A percentile compares a stretch with the other conserved stretches of the same genome.
phyloP scores from a whole-genome alignment of 176 grass and related monocot species.

The barley (Hordeum vulgare) region DNA sequence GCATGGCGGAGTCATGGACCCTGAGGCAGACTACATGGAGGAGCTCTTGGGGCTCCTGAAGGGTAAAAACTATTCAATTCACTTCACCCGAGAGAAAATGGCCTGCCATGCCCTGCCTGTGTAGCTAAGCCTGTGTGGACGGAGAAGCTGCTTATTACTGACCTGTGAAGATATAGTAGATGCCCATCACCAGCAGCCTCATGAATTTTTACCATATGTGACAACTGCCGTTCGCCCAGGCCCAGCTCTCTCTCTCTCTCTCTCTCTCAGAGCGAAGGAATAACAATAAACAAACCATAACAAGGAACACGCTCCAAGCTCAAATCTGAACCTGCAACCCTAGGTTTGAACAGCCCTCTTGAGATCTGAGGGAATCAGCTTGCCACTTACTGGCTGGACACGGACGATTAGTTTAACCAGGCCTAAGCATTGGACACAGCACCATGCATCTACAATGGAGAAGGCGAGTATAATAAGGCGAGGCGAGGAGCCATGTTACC shows the following conservation, averaged over 20 bases:
- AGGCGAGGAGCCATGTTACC: constrained; percentile 37
- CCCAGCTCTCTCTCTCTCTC: no score
- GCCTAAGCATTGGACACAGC: constrained; percentile 37
- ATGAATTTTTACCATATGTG: constrained; percentile 19
- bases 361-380: constrained; percentile 40
- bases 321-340: constrained; percentile 18
- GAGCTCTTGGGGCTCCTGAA: not conserved
- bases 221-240: not conserved
- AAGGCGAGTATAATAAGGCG: constrained; percentile 27
- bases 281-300: constrained; percentile 10
- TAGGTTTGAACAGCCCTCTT: constrained; percentile 19
- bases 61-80: not conserved
- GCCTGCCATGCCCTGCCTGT: no score
- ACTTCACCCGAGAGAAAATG: not conserved
- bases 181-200: not conserved
- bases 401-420: constrained; percentile 29
- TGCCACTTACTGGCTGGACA: constrained; percentile 30
- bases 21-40: not conserved
- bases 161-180: not conserved
- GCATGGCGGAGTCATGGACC: not conserved
- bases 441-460: constrained; percentile 39
- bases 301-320: constrained; percentile 23
- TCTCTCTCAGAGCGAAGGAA: not conserved
- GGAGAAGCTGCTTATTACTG: not conserved
- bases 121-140: not conserved